Conservation (phyloP, 257 asterid species). For the Solanum medicagineum region DNA sequence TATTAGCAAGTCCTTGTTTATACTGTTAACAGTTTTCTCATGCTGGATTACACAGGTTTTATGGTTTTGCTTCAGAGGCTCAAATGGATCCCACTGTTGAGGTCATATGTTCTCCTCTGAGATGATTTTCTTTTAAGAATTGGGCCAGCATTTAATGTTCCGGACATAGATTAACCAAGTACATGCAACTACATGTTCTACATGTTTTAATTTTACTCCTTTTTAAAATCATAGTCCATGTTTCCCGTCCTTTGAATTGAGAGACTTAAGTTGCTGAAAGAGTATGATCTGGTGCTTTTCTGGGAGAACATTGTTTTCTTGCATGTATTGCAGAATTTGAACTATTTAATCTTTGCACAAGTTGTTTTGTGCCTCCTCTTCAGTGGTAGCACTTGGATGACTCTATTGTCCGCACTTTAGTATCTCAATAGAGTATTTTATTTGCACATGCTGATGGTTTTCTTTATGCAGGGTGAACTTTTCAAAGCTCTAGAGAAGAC, state of each 20-base stretch:
- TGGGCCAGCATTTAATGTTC: neutral
- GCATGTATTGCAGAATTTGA: neutral
- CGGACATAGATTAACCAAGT: neutral
- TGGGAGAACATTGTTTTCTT: neutral
- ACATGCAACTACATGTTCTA: neutral
- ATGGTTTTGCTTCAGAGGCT: conserved; percentile 93
- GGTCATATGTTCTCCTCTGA: conserved; percentile 28
- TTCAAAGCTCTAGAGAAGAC: conserved; percentile 74
- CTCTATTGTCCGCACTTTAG: neutral
- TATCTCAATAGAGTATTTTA: neutral
- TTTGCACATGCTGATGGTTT: neutral
- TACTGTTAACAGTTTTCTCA: neutral
- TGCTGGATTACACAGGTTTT: conserved; percentile 53
- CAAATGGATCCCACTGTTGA: conserved; percentile 93
- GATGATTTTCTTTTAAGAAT: neutral
- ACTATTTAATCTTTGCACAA: neutral
- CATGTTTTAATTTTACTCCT: neutral
- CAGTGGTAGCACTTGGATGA: neutral
- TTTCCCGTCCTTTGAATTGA: neutral
- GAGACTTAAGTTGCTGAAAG: neutral
- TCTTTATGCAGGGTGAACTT: conserved; percentile 62
- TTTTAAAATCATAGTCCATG: neutral
- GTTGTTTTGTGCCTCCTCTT: neutral
- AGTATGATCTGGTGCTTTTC: neutral
- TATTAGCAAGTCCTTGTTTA: neutral